Evolutionary conservation across 108 stramenopile species (phyloP), one percentile per base, ranked within the genome.

Genomic region (Cyclotella cryptica): DNA sequence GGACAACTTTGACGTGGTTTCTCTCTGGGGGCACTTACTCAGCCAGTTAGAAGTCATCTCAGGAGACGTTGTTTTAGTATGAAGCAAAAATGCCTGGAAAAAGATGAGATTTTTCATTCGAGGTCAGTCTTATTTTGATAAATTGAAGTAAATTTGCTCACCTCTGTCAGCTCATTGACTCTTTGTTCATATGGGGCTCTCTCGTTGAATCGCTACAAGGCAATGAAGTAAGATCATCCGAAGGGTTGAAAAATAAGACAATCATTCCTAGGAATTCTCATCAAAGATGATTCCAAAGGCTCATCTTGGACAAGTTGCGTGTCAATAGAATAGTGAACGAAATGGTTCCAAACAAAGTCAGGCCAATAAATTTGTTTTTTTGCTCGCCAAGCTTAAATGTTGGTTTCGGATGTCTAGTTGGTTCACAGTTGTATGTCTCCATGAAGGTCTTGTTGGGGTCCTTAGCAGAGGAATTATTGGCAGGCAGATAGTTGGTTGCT

Each of bases 361-460:
- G 81, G 81, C 5, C 49, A 57, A 54, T 82, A 82, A 58, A 82
- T 72, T 54, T 82, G 81, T 27, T 82, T 82, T n/a, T 77, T 82
- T 15, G 81, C 81, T 55, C 81, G 52, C 77, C 77, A 77, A 8
- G 76, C 77, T 58, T 64, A 82, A 3, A 54, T 54, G 21, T 64
- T 19, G 81, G 81, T 45, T 82, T 82, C 45, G 81, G 81, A 39
- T 75, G 81, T 1, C 22, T 57, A 12, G n/a, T n/a, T n/a, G n/a
- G n/a, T n/a, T n/a, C n/a, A n/a, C n/a, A n/a, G n/a, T n/a, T n/a
- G n/a, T n/a, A n/a, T n/a, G n/a, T n/a, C n/a, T n/a, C n/a, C n/a
- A n/a, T n/a, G n/a, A n/a, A n/a, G n/a, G n/a, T n/a, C n/a, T n/a
- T n/a, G n/a, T n/a, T n/a, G n/a, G n/a, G n/a, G n/a, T n/a, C n/a